Percentiles rank a stretch among this genome's conserved stretches.
phyloP scores from a whole-genome alignment of 768 basidiomycete species.

The Peribolospora kevripleyi region DNA sequence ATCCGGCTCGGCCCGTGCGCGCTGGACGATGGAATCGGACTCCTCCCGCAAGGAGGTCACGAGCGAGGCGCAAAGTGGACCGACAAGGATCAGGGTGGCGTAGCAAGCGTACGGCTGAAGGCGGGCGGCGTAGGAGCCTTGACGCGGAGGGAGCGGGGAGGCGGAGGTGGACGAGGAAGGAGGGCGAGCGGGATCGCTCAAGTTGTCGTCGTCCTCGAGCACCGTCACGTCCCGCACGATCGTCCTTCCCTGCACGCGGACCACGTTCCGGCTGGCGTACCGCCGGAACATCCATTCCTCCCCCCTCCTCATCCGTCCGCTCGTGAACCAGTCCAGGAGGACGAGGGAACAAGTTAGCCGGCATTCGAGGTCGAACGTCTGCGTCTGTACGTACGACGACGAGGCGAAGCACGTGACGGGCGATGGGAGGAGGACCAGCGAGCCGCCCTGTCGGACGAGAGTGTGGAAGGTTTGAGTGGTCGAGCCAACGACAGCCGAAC shows the following conservation, averaged over 20 bases:
- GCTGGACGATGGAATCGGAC: constrained; percentile 37
- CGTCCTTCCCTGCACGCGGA: constrained; percentile 38
- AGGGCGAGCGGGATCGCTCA: not conserved
- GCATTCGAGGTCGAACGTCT: constrained; percentile 43
- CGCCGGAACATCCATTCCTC: constrained; percentile 75
- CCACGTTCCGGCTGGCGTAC: constrained; percentile 67
- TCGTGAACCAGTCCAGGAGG: constrained; percentile 76
- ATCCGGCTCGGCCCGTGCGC: constrained; percentile 31
- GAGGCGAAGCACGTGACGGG: constrained; percentile 76
- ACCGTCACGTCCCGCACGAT: constrained; percentile 55
- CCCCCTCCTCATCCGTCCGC: constrained; percentile 43
- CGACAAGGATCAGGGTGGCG: constrained; percentile 58
- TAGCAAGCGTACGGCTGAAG: constrained; percentile 72
- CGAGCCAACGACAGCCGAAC: not conserved
- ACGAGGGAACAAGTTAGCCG: constrained; percentile 34
- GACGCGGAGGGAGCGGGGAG: constrained; percentile 14
- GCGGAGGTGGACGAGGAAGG: not conserved
- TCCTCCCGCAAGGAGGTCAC: constrained; percentile 27
- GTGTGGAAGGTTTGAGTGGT: constrained; percentile 46
- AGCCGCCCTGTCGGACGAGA: constrained; percentile 28
- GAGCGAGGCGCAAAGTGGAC: constrained; percentile 32
- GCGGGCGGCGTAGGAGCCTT: constrained; percentile 32
- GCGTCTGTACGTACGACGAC: constrained; percentile 59
- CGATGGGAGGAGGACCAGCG: constrained; percentile 64
- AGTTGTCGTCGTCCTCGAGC: constrained; percentile 29